These are phyloP conservation scores for Nemania abortiva DNA, from an alignment of 2,329 filamentous ascomycete genomes.

Conservation along the genomic window DNA sequence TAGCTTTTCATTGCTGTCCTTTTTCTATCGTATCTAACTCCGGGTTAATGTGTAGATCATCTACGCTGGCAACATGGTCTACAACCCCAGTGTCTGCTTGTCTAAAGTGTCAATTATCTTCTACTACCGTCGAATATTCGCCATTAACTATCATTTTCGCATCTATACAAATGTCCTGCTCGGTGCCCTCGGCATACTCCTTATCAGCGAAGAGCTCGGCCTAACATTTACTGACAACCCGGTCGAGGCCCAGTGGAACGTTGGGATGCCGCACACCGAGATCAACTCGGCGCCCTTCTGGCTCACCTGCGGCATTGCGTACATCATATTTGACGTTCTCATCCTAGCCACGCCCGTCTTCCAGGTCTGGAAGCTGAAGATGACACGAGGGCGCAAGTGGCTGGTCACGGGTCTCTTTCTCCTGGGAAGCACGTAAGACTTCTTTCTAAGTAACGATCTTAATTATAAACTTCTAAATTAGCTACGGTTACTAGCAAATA, in stretches of 20 bases:
- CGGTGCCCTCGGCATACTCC: neutral
- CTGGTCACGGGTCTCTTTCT: too few relatives aligned
- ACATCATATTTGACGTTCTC: neutral
- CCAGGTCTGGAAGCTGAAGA: too few relatives aligned
- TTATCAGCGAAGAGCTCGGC: neutral
- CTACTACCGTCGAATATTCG: constrained; percentile 6
- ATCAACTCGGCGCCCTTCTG: constrained; percentile 7
- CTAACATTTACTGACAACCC: constrained; percentile 14
- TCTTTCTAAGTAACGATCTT: too few relatives aligned
- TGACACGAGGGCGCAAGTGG: too few relatives aligned
- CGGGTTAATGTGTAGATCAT: neutral
- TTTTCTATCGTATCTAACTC: neutral
- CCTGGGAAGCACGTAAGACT: too few relatives aligned
- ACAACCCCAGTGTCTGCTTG: constrained; percentile 2
- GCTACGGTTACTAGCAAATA: too few relatives aligned
- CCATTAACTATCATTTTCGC: neutral
- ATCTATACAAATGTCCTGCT: neutral
- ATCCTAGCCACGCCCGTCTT: too few relatives aligned
- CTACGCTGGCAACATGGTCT: constrained; percentile 6
- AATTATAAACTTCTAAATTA: too few relatives aligned
- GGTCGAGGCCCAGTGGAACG: constrained; percentile 12
- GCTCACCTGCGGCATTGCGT: neutral
- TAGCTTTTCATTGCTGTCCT: neutral
- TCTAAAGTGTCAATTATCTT: constrained; percentile 8
- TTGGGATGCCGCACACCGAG: constrained; percentile 1